Percentiles rank a stretch among this genome's conserved stretches.
phyloP scores from a whole-genome alignment of 2,329 filamentous ascomycete genomes.

The Fusarium agapanthi region DNA sequence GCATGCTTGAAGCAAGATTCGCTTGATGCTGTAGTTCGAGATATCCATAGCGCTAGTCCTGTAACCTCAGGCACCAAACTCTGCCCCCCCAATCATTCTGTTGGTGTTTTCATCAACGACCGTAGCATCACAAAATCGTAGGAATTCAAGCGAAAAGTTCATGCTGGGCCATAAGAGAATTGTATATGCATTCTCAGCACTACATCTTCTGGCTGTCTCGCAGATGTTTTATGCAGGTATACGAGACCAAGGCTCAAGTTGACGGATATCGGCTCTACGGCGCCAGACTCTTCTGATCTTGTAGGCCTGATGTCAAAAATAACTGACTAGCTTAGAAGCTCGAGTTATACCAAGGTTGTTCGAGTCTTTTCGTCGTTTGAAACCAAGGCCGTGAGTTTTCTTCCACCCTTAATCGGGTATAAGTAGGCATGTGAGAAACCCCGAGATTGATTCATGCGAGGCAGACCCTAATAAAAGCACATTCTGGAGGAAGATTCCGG shows the following conservation, averaged over 20 bases:
- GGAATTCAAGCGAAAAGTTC: fast-evolving
- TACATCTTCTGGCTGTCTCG: background rate
- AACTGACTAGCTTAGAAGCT: too few relatives aligned
- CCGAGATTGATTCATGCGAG: background rate
- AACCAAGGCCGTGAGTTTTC: too few relatives aligned
- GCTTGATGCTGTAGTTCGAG: background rate
- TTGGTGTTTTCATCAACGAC: background rate
- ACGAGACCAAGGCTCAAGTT: background rate
- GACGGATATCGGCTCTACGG: background rate
- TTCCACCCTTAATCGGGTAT: background rate
- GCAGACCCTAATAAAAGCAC: too few relatives aligned
- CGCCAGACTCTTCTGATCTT: background rate
- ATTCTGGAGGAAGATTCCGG: background rate
- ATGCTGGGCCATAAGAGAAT: background rate
- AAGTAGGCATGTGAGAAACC: too few relatives aligned
- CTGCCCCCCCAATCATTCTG: background rate
- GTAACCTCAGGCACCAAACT: background rate
- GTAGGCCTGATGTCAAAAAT: background rate
- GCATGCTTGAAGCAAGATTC: background rate
- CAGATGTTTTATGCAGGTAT: background rate
- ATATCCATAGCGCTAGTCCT: background rate
- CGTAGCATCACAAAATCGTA: background rate
- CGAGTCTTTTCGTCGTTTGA: background rate
- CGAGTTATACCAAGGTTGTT: fast-evolving
- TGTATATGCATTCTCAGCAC: background rate